Conservation (phyloP, 139 green algal species). For the Pseudopediastrum boryanum region DNA sequence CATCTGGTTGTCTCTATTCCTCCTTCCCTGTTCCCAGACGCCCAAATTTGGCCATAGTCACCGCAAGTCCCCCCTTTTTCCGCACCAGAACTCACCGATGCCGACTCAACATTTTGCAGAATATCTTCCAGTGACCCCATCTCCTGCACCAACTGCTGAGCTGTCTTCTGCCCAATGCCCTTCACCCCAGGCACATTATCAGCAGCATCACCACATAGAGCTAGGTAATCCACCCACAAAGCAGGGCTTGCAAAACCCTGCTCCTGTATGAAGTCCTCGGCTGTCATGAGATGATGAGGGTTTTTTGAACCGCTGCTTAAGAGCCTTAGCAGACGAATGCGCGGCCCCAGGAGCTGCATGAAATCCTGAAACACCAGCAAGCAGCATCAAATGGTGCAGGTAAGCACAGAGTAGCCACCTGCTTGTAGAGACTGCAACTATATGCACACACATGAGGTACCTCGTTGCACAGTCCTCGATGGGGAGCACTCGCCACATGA, state of each 20-base stretch:
- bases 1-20: neutral
- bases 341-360: constrained; percentile 68
- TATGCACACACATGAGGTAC: too few species aligned
- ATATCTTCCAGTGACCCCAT: constrained; percentile 17
- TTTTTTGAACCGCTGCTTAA: constrained; percentile 17
- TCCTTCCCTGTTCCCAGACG: neutral
- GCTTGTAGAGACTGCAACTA: too few species aligned
- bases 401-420: neutral
- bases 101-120: neutral
- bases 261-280: constrained; percentile 48
- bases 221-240: constrained; percentile 64
- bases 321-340: constrained; percentile 62
- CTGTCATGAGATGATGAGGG: neutral
- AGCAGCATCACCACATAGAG: constrained; percentile 58
- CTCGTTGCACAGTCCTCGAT: too few species aligned
- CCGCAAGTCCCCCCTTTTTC: constrained; percentile 1
- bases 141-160: constrained; percentile 34
- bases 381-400: neutral
- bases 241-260: neutral
- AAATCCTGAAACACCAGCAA: constrained; percentile 56
- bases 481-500: too few species aligned
- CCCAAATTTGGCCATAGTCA: neutral
- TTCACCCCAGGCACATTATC: constrained; percentile 64
- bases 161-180: constrained; percentile 64
- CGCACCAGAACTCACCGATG: neutral